A percentile compares a stretch with the other conserved stretches of the same genome.
Evolutionary conservation across 495 filamentous ascomycete species (phyloP).

Genomic region (Trichoderma gamsii): DNA sequence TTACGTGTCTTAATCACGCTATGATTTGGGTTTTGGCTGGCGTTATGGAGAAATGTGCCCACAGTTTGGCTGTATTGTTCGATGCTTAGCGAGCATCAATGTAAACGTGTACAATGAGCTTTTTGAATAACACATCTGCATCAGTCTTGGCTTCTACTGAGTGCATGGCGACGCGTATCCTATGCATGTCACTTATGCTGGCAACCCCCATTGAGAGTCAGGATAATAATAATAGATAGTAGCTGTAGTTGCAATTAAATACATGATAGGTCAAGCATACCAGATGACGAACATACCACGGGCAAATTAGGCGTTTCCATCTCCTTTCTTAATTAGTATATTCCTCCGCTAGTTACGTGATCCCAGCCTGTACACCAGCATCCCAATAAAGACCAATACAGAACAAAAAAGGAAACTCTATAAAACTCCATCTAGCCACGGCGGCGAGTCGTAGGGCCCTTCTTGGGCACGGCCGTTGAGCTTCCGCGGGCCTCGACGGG

Average conservation of each 20-base stretch:
- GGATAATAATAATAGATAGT: neutral
- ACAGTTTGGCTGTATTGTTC: neutral
- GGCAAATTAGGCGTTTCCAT: neutral
- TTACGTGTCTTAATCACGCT: neutral
- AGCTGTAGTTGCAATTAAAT: neutral
- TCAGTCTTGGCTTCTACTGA: neutral
- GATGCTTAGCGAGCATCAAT: neutral
- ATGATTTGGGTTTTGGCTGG: neutral
- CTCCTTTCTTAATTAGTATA: neutral
- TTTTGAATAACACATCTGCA: neutral
- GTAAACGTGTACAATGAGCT: neutral
- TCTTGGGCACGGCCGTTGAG: constrained; percentile 28
- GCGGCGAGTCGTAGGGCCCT: constrained; percentile 49
- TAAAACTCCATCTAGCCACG: constrained; percentile 35
- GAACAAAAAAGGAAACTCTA: neutral
- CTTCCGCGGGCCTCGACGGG: constrained; percentile 19
- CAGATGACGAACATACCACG: neutral
- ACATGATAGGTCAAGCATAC: neutral
- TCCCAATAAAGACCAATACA: neutral
- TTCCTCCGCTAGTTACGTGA: neutral
- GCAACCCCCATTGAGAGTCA: neutral
- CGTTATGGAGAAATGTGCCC: neutral
- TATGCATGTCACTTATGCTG: neutral
- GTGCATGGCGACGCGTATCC: neutral
- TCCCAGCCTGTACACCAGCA: constrained; percentile 4